Conservation (phyloP, 1,284 basidiomycete species). For the Cryptococcus sp. region DNA sequence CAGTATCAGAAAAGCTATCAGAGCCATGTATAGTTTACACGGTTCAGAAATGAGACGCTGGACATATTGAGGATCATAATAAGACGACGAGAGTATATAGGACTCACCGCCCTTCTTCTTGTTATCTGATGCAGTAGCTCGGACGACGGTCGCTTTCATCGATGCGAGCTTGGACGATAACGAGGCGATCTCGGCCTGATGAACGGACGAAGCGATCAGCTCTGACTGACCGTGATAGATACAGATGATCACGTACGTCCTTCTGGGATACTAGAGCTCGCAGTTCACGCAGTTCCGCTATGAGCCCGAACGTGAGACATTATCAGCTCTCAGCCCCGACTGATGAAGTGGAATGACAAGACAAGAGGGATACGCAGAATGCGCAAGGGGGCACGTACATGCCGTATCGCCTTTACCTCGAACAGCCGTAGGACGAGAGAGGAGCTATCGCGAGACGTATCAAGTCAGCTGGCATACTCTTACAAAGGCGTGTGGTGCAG, state of each 20-base stretch:
- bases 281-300: constrained; percentile 27
- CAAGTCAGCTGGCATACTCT: not conserved
- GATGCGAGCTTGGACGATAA: constrained; percentile 25
- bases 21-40: not conserved
- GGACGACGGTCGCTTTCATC: constrained; percentile 26
- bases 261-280: constrained; percentile 28
- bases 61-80: not conserved
- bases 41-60: not conserved
- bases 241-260: constrained; percentile 22
- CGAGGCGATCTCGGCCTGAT: constrained; percentile 22
- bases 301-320: not conserved
- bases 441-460: constrained; percentile 2
- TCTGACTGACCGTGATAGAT: not conserved
- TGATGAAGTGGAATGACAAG: not conserved
- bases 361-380: too few relatives aligned
- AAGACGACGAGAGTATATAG: not conserved
- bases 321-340: constrained; percentile 10
- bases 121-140: constrained; percentile 25
- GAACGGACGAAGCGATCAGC: not conserved
- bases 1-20: not conserved
- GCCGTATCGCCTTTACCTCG: not conserved
- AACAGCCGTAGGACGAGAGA: constrained; percentile 6
- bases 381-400: too few relatives aligned
- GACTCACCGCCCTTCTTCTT: constrained; percentile 20
- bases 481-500: too few relatives aligned